Conservation (phyloP, 2,329 filamentous ascomycete species). For the Botryotinia globosa region DNA sequence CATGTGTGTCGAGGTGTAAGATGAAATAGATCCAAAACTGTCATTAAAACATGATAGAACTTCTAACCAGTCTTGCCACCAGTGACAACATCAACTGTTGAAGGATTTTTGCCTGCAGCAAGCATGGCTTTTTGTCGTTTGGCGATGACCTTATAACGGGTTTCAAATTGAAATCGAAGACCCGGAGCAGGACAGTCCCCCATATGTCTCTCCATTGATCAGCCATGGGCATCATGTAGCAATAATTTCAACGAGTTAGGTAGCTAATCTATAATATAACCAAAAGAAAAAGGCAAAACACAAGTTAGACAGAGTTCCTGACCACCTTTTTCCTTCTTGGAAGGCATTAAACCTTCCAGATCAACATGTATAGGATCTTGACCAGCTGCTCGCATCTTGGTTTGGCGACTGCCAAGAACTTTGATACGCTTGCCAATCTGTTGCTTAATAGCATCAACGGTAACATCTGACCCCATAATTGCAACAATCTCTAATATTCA, state of each 20-base stretch:
- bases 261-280: background rate
- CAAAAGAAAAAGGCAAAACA: background rate
- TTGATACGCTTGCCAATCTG: conserved; percentile 43
- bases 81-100: background rate
- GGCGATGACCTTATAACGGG: conserved; percentile 49
- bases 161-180: conserved; percentile 29
- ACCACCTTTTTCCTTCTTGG: conserved; percentile 19
- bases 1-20: background rate
- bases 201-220: conserved; percentile 7
- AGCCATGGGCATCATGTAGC: background rate
- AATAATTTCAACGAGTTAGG: background rate
- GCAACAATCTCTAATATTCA: conserved; percentile 22
- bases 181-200: conserved; percentile 27
- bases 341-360: conserved; percentile 22
- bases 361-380: conserved; percentile 42
- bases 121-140: conserved; percentile 48
- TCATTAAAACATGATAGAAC: background rate
- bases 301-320: background rate
- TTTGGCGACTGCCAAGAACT: conserved; percentile 50
- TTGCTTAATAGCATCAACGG: conserved; percentile 27
- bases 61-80: conserved; percentile 9
- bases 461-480: conserved; percentile 32
- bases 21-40: background rate
- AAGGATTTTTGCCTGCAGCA: conserved; percentile 42
- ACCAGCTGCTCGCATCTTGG: conserved; percentile 44